Evolutionary conservation across 805 yeast genomes (phyloP).

Genomic region (Metschnikowia chrysomelidarum): DNA sequence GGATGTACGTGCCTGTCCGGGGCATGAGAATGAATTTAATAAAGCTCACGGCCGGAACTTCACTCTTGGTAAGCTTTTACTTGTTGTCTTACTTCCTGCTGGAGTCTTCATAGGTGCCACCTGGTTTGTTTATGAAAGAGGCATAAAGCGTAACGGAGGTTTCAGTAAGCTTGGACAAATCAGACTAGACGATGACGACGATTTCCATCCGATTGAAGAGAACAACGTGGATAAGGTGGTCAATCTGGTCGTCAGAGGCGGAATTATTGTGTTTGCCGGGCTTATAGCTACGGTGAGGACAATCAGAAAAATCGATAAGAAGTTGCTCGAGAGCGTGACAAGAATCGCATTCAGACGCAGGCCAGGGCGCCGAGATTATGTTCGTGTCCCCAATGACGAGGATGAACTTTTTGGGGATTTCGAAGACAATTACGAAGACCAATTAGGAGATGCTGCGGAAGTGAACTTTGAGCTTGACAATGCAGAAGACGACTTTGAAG

Average conservation of each 20-base stretch:
- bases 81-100: conserved; percentile 57
- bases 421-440: conserved; percentile 41
- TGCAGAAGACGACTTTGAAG: conserved; percentile 19
- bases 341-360: conserved; percentile 34
- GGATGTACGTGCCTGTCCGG: conserved; percentile 79
- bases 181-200: conserved; percentile 68
- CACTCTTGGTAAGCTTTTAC: conserved; percentile 48
- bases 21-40: conserved; percentile 65
- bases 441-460: conserved; percentile 31
- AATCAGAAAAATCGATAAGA: conserved; percentile 31
- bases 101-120: conserved; percentile 50
- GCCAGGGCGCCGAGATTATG: conserved; percentile 41
- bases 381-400: conserved; percentile 41
- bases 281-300: conserved; percentile 35
- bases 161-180: conserved; percentile 81
- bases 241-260: conserved; percentile 57
- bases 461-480: conserved; percentile 24
- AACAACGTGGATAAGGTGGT: conserved; percentile 58
- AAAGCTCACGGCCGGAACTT: conserved; percentile 52
- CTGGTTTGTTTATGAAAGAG: conserved; percentile 76
- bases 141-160: conserved; percentile 77
- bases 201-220: conserved; percentile 58
- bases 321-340: conserved; percentile 31
- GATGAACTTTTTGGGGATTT: conserved; percentile 42
- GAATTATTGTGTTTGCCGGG: conserved; percentile 48